Percentiles rank a stretch among this genome's conserved stretches.
These are phyloP conservation scores for Trametes villosa DNA, from an alignment of 768 basidiomycete species.

Conservation along the genomic window DNA sequence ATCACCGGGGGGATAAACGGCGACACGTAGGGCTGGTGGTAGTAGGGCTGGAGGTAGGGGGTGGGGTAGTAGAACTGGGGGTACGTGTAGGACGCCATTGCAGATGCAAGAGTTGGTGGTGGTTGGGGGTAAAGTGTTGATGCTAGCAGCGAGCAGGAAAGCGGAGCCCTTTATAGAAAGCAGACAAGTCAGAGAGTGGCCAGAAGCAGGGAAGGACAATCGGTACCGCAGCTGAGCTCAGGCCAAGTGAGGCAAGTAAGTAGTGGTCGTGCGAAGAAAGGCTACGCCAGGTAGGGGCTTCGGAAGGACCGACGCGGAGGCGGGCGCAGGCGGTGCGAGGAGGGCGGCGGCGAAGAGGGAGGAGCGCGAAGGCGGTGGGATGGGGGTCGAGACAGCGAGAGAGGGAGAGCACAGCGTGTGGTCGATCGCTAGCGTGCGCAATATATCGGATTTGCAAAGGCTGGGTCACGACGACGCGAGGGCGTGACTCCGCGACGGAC, in stretches of 20 bases:
- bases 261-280: background rate
- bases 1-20: constrained; percentile 27
- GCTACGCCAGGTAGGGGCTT: constrained; percentile 15
- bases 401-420: constrained; percentile 4
- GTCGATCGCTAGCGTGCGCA: background rate
- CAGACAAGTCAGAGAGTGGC: background rate
- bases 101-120: too few species aligned
- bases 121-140: background rate
- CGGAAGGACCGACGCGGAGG: constrained; percentile 3
- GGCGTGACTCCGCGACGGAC: constrained; percentile 4
- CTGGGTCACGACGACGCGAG: too few species aligned
- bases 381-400: background rate
- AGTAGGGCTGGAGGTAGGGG: constrained; percentile 27
- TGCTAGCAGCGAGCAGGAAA: background rate
- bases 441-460: constrained; percentile 16
- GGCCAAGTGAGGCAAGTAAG: background rate
- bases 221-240: constrained; percentile 16
- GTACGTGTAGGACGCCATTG: constrained; percentile 18
- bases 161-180: constrained; percentile 11
- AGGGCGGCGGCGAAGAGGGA: background rate
- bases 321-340: constrained; percentile 4
- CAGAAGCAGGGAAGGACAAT: background rate
- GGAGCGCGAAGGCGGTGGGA: background rate
- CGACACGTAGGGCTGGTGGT: constrained; percentile 23
- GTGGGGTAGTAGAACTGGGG: constrained; percentile 25